phyloP scores from a whole-genome alignment of 2,329 filamentous ascomycete genomes.

The Beauveria caledonica region DNA sequence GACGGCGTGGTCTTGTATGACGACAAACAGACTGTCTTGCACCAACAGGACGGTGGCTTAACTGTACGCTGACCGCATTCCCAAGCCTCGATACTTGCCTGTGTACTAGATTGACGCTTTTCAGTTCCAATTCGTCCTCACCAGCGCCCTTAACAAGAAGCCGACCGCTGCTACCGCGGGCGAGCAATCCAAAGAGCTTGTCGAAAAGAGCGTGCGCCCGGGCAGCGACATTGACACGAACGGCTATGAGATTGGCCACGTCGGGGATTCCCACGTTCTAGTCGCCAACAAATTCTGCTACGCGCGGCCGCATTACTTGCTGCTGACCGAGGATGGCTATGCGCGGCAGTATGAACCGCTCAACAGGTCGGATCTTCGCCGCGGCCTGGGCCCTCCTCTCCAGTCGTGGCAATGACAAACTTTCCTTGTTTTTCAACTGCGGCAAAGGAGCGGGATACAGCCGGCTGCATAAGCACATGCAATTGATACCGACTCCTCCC shows the following conservation, averaged over 20 bases:
- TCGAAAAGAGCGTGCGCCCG: conserved; percentile 13
- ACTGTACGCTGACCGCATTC: background rate
- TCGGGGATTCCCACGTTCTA: conserved; percentile 36
- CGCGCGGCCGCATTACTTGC: conserved; percentile 37
- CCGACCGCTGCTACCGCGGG: conserved; percentile 2
- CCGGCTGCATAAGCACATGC: conserved; percentile 41
- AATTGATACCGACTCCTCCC: conserved; percentile 28
- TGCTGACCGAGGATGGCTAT: conserved; percentile 38
- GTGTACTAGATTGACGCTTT: background rate
- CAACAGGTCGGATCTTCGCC: conserved; percentile 31
- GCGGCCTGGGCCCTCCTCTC: conserved; percentile 27
- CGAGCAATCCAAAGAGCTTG: background rate
- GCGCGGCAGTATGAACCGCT: conserved; percentile 37
- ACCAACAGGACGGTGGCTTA: conserved; percentile 5
- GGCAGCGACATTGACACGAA: conserved; percentile 35
- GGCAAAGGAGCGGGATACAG: conserved; percentile 35
- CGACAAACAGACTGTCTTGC: conserved; percentile 8
- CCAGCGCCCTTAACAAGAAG: conserved; percentile 10
- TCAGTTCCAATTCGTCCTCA: conserved; percentile 12
- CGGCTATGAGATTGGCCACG: conserved; percentile 31
- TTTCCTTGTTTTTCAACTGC: conserved; percentile 40
- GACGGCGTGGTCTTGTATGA: conserved; percentile 12
- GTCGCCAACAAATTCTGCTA: conserved; percentile 41
- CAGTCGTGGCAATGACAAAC: conserved; percentile 19
- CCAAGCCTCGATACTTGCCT: background rate